Evolutionary conservation across 257 asterid genomes (phyloP), one percentile per base, ranked within the genome.

Genomic region (Primulina tabacum): DNA sequence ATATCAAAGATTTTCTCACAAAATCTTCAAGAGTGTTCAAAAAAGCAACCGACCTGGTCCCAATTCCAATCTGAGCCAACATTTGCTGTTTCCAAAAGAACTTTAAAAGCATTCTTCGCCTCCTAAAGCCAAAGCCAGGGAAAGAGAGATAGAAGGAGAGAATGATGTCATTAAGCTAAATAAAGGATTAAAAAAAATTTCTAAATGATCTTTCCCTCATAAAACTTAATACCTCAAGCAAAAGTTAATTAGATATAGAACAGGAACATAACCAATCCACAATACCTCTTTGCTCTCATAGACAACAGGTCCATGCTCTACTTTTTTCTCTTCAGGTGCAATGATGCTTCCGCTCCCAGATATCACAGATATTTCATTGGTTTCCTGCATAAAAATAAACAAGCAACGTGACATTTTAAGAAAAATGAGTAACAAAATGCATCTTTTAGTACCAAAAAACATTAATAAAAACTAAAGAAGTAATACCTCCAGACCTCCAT

Each of bases 51-150:
- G 59, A 90, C 98, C 96, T 90, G 95, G 67, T 94, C 98, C 99
- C 99, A 94, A 33, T 77, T 91, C 95, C 93, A 91, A 81, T 89
- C 96, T 68, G 92, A 77, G 69, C 95, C 93, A 69, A 89, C 89
- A 86, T 88, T 85, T 70, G 92, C 83, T 64, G 83, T 30, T 74
- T 89, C 98, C 79, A 94, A 59, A 55, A 94, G 92, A 63, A 82
- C 84, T 84, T 79, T 88, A 71, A 94, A 94, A 76, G 92, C 97
- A 77, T 73, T 86, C 77, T 85, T 91, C 11, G 97, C 99, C 76
- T 88, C 97, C 97, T 91, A 74, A 77, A 73, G 62, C 69, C 62
- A 71, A 47, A 55, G 69, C 62, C 6, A 62, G 35, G 8, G 21
- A 43, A 17, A n/a, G 24, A 29, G 58, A 65, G 1, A 62, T 12